A percentile compares a stretch with the other conserved stretches of the same genome.
phyloP scores from a whole-genome alignment of 2,329 filamentous ascomycete species.

The Elsinoe necatrix region DNA sequence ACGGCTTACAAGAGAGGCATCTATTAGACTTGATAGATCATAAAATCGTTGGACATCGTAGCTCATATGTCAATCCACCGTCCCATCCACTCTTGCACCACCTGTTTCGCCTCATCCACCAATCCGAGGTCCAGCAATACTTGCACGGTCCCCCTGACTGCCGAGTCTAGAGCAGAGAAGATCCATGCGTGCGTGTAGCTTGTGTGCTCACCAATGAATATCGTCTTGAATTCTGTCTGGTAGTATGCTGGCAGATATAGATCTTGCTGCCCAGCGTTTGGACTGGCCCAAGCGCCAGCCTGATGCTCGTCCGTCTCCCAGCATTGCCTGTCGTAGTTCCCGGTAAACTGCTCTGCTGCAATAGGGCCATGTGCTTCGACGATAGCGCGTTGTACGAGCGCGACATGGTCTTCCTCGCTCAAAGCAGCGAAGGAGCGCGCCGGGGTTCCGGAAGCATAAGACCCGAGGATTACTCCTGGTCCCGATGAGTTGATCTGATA shows the following conservation, averaged over 20 bases:
- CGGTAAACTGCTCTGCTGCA: slow-evolving; percentile 55
- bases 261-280: slow-evolving; percentile 56
- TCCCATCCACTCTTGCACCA: slow-evolving; percentile 60
- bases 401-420: slow-evolving; percentile 53
- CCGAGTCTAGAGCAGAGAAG: slow-evolving; percentile 57
- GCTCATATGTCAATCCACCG: slow-evolving; percentile 46
- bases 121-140: slow-evolving; percentile 55
- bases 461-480: slow-evolving; percentile 54
- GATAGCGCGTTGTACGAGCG: slow-evolving; percentile 57
- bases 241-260: slow-evolving; percentile 66
- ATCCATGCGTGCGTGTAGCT: slow-evolving; percentile 65
- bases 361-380: slow-evolving; percentile 56
- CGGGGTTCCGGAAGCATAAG: slow-evolving; percentile 45
- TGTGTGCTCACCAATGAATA: slow-evolving; percentile 45
- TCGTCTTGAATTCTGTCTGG: slow-evolving; percentile 59
- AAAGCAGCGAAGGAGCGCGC: slow-evolving; percentile 41
- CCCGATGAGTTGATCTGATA: slow-evolving; percentile 58
- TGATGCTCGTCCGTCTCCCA: slow-evolving; percentile 56
- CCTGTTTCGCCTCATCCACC: slow-evolving; percentile 60
- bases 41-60: slow-evolving; percentile 24
- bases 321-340: slow-evolving; percentile 55
- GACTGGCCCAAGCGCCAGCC: slow-evolving; percentile 51
- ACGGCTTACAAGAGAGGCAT: too few relatives aligned
- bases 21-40: too few relatives aligned
- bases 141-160: slow-evolving; percentile 57